Conservation (phyloP, 192 early-diverging fungal genomes). For the Coemansia asiatica region DNA sequence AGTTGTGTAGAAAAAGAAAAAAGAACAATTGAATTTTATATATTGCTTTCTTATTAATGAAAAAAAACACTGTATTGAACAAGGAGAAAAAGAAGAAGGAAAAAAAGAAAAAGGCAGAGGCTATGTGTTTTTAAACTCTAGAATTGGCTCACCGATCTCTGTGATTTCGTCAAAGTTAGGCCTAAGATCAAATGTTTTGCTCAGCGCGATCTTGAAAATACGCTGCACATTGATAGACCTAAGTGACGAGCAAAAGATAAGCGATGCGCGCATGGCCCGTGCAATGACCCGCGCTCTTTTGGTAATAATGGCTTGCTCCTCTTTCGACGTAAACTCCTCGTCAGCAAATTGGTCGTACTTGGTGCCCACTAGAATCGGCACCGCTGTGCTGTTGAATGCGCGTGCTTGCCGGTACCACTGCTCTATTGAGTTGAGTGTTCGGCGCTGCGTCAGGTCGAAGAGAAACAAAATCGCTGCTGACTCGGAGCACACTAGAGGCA, state of each 20-base stretch:
- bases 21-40: no score
- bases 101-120: not conserved
- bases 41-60: not conserved
- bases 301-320: slow-evolving; percentile 92
- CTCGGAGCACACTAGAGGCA: slow-evolving; percentile 95
- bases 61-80: not conserved
- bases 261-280: slow-evolving; percentile 89
- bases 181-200: slow-evolving; percentile 90
- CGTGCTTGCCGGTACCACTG: slow-evolving; percentile 97
- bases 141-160: slow-evolving; percentile 86
- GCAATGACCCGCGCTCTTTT: slow-evolving; percentile 88
- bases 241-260: slow-evolving; percentile 92
- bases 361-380: slow-evolving; percentile 92
- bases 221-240: slow-evolving; percentile 96
- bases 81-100: slow-evolving; percentile 4
- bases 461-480: slow-evolving; percentile 93
- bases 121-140: slow-evolving; percentile 68
- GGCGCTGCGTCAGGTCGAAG: slow-evolving; percentile 91
- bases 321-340: slow-evolving; percentile 61
- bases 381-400: slow-evolving; percentile 94
- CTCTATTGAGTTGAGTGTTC: slow-evolving; percentile 89
- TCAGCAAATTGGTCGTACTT: slow-evolving; percentile 93
- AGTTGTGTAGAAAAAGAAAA: no score
- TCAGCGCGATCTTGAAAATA: slow-evolving; percentile 94
- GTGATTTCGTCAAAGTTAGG: slow-evolving; percentile 92